Conservation (phyloP, 2,329 filamentous ascomycete species). For the Fusarium incarnatum region DNA sequence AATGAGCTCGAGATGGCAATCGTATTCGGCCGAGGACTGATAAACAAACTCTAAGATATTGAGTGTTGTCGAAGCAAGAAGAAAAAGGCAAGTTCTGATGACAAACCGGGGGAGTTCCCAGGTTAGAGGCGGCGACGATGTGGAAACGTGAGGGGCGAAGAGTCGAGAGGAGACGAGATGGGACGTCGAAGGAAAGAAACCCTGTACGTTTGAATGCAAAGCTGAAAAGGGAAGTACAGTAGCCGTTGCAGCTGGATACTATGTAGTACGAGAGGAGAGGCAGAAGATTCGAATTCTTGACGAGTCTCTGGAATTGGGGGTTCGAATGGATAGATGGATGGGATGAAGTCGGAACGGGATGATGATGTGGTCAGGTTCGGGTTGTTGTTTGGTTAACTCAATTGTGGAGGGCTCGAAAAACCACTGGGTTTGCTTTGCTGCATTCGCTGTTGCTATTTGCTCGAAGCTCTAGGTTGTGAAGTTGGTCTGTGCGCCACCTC, state of each 20-base stretch:
- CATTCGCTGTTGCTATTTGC: slow-evolving; percentile 7
- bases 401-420: slow-evolving; percentile 38
- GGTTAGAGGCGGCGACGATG: slow-evolving; percentile 34
- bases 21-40: slow-evolving; percentile 28
- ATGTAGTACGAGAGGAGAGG: slow-evolving; percentile 4
- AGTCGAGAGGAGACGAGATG: slow-evolving; percentile 27
- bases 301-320: slow-evolving; percentile 26
- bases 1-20: slow-evolving; percentile 27
- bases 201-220: slow-evolving; percentile 8
- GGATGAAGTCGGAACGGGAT: slow-evolving; percentile 32
- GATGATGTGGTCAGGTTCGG: slow-evolving; percentile 36
- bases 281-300: slow-evolving; percentile 26
- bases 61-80: slow-evolving; percentile 25
- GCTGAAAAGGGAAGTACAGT: slow-evolving; percentile 20
- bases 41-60: slow-evolving; percentile 8
- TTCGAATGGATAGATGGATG: slow-evolving; percentile 16
- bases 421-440: slow-evolving; percentile 3
- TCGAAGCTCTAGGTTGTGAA: slow-evolving; percentile 7
- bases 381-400: slow-evolving; percentile 18
- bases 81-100: slow-evolving; percentile 40
- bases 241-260: slow-evolving; percentile 16
- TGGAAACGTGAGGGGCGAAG: slow-evolving; percentile 43
- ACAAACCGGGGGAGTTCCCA: slow-evolving; percentile 39
- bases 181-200: slow-evolving; percentile 33
- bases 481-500: slow-evolving; percentile 33